Evolutionary conservation across 176 grass and related monocot genomes (phyloP).

Genomic region (Tillandsia leiboldiana): DNA sequence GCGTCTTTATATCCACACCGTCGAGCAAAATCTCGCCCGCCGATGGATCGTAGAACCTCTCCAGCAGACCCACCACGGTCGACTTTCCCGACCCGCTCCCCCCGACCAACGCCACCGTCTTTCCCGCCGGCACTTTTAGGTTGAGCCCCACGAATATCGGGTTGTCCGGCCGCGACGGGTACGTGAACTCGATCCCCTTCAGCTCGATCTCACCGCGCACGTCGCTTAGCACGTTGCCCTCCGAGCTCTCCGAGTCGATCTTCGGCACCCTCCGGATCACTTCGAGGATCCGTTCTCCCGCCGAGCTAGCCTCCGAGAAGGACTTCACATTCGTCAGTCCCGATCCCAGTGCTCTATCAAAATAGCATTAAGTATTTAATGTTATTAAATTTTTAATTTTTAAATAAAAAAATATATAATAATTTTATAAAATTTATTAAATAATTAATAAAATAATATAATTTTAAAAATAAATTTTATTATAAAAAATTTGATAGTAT

Average conservation of each 20-base stretch:
- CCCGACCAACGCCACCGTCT: slow-evolving; percentile 74
- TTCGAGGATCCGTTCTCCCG: slow-evolving; percentile 48
- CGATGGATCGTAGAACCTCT: slow-evolving; percentile 82
- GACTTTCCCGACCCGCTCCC: slow-evolving; percentile 82
- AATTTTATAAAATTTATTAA: too few relatives aligned
- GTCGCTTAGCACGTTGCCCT: slow-evolving; percentile 50
- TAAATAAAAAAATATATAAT: too few relatives aligned
- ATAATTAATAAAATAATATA: too few relatives aligned
- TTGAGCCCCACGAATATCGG: slow-evolving; percentile 69
- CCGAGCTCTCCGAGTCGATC: slow-evolving; percentile 70
- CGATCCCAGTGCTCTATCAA: slow-evolving; percentile 65
- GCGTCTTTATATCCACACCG: slow-evolving; percentile 59
- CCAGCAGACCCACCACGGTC: slow-evolving; percentile 82
- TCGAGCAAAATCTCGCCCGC: slow-evolving; percentile 62
- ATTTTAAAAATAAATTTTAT: too few relatives aligned
- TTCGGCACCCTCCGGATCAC: slow-evolving; percentile 68
- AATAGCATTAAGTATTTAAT: too few relatives aligned
- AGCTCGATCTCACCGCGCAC: slow-evolving; percentile 80
- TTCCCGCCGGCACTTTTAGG: slow-evolving; percentile 68
- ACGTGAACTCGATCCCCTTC: slow-evolving; percentile 65
- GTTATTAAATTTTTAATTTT: too few relatives aligned
- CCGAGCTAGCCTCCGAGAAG: slow-evolving; percentile 83
- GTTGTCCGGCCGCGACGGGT: slow-evolving; percentile 75
- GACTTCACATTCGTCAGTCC: slow-evolving; percentile 84
- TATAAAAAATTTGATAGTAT: too few relatives aligned